Percentiles rank a stretch among this genome's conserved stretches.
Conservation (phyloP, 164 flowering plant genomes). For the Akebia trifoliata region DNA sequence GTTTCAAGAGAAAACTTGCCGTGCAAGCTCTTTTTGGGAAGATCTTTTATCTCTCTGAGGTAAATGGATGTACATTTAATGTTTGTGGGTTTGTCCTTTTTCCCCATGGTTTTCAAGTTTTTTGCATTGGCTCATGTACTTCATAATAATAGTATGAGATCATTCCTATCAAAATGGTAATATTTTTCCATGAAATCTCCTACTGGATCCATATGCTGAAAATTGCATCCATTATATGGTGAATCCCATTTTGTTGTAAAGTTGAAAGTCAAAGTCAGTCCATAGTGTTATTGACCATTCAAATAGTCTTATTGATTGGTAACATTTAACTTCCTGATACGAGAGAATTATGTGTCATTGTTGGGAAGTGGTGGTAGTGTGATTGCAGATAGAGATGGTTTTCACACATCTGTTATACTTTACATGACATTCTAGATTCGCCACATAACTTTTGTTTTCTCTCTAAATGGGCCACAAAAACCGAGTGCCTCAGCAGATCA, state of each 20-base stretch:
- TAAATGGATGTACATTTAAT: constrained; percentile 21
- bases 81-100: not conserved
- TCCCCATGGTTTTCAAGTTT: not conserved
- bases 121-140: not conserved
- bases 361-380: too few relatives aligned
- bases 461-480: too few relatives aligned
- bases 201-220: not conserved
- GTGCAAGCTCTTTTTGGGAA: constrained; percentile 90
- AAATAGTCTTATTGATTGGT: too few relatives aligned
- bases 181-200: too few relatives aligned
- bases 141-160: not conserved
- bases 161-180: not conserved
- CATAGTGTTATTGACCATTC: not conserved
- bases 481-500: not conserved
- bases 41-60: constrained; percentile 85
- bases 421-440: too few relatives aligned
- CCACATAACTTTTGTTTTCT: not conserved
- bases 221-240: not conserved
- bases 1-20: constrained; percentile 87
- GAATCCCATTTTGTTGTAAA: not conserved
- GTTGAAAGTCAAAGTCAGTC: not conserved
- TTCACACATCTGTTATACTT: not conserved
- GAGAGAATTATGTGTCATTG: too few relatives aligned
- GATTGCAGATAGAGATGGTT: not conserved
- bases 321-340: too few relatives aligned